Conservation (phyloP, 805 yeast species). For the Zygoascus flipseniorum region DNA sequence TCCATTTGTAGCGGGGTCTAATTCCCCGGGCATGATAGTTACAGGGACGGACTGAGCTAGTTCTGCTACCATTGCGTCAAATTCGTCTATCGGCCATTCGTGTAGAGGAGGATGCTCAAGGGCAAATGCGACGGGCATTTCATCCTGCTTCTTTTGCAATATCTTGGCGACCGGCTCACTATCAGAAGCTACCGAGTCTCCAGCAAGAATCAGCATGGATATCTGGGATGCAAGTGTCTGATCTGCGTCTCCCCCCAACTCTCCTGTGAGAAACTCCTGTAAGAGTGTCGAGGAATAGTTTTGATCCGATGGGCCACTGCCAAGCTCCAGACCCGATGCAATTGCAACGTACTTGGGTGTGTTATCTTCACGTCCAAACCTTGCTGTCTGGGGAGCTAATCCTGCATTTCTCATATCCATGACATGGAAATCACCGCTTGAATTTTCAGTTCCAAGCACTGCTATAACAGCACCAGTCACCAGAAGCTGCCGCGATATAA, state of each 20-base stretch:
- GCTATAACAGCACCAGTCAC: conserved; percentile 91
- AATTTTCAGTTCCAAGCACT: conserved; percentile 74
- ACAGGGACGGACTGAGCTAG: conserved; percentile 56
- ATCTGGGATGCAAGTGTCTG: conserved; percentile 22
- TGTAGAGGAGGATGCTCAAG: conserved; percentile 12
- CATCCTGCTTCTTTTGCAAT: not conserved
- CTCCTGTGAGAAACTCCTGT: conserved; percentile 65
- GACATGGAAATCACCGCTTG: conserved; percentile 75
- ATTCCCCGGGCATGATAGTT: conserved; percentile 72
- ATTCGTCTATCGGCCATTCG: conserved; percentile 19
- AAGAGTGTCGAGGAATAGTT: conserved; percentile 44
- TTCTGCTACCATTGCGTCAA: conserved; percentile 54
- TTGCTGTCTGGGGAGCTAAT: conserved; percentile 45
- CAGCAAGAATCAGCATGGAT: conserved; percentile 57
- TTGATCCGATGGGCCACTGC: conserved; percentile 27
- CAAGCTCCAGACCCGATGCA: conserved; percentile 66
- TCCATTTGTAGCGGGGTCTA: conserved; percentile 77
- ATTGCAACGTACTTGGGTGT: conserved; percentile 44
- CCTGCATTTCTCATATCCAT: conserved; percentile 72
- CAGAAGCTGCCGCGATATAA: conserved; percentile 42
- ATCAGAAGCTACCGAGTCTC: conserved; percentile 46
- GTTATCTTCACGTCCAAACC: conserved; percentile 1
- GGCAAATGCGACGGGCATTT: conserved; percentile 5
- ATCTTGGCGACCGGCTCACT: not conserved
- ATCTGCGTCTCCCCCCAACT: conserved; percentile 36